Evolutionary conservation across 1,284 basidiomycete species (phyloP).

Genomic region (Chalciporus sp.): DNA sequence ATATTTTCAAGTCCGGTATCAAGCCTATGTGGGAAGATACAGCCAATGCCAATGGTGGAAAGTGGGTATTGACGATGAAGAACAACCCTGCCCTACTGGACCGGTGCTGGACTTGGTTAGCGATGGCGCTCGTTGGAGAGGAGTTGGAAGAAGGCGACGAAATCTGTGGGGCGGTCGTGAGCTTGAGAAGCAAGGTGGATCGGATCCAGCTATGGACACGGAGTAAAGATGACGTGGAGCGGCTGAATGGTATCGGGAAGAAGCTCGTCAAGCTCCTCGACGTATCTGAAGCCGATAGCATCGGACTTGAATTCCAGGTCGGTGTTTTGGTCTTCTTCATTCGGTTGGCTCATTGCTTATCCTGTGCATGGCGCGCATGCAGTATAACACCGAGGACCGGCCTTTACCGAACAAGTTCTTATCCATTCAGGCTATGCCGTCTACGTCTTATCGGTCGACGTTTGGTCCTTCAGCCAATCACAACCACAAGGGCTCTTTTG

Average conservation of each 20-base stretch:
- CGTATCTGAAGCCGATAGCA: constrained; percentile 73
- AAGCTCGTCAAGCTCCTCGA: constrained; percentile 82
- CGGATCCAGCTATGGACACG: constrained; percentile 90
- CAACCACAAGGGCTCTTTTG: constrained; percentile 23
- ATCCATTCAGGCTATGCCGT: constrained; percentile 70
- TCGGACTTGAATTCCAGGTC: constrained; percentile 90
- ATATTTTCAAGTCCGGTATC: constrained; percentile 90
- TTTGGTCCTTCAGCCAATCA: constrained; percentile 44
- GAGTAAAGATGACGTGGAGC: constrained; percentile 80
- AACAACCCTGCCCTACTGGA: constrained; percentile 80
- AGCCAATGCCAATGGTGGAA: constrained; percentile 88
- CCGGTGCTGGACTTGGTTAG: constrained; percentile 87
- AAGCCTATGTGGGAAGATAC: constrained; percentile 98
- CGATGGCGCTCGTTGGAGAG: constrained; percentile 90
- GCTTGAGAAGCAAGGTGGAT: constrained; percentile 84
- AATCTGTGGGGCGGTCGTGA: constrained; percentile 90
- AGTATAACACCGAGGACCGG: constrained; percentile 83
- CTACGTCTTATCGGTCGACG: constrained; percentile 62
- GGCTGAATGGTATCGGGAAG: constrained; percentile 81
- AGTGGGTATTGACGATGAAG: constrained; percentile 94
- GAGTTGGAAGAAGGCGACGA: constrained; percentile 86
- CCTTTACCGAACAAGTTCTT: constrained; percentile 79
- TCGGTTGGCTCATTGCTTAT: constrained; percentile 6
- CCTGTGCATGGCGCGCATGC: not conserved
- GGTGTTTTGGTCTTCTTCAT: constrained; percentile 13